Percentiles rank a stretch among this genome's conserved stretches.
phyloP scores from a whole-genome alignment of 352 stramenopile species.

The Globisporangium nagaii region DNA sequence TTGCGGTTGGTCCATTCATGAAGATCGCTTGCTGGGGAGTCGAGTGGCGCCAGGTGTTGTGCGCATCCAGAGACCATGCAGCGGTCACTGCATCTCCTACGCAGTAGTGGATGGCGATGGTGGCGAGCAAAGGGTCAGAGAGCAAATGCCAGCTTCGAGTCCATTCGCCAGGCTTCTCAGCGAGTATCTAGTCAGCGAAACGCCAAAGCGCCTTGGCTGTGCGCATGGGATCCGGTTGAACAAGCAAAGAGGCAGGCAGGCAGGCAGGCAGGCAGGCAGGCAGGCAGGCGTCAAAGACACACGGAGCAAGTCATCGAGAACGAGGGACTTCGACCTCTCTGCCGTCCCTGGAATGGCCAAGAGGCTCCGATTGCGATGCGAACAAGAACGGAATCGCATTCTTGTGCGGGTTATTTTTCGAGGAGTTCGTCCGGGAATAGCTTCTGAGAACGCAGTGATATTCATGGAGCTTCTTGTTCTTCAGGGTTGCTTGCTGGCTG shows the following conservation, averaged over 20 bases:
- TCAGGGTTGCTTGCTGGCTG: too few species aligned
- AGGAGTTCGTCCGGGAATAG: not conserved
- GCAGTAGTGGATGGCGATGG: not conserved
- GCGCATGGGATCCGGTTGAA: not conserved
- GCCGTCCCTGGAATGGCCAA: too few species aligned
- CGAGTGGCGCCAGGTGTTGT: not conserved
- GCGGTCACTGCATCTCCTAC: not conserved
- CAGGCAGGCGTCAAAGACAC: not conserved
- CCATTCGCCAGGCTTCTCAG: not conserved
- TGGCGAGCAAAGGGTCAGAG: not conserved
- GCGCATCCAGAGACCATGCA: not conserved
- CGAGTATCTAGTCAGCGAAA: constrained; percentile 1
- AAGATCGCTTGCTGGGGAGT: not conserved
- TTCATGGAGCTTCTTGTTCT: too few species aligned
- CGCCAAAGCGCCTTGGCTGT: not conserved
- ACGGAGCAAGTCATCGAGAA: not conserved
- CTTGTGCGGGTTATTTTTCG: not conserved
- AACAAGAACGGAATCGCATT: constrained; percentile 1
- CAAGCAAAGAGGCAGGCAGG: too few species aligned
- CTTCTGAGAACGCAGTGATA: constrained; percentile 2
- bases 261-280: too few species aligned
- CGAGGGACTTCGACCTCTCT: too few species aligned
- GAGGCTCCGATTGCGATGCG: too few species aligned
- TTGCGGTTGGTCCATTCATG: not conserved
- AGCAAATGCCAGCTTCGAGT: not conserved